These are phyloP conservation scores for Malus orientalis DNA, from an alignment of 306 rosid genomes.

Conservation along the genomic window DNA sequence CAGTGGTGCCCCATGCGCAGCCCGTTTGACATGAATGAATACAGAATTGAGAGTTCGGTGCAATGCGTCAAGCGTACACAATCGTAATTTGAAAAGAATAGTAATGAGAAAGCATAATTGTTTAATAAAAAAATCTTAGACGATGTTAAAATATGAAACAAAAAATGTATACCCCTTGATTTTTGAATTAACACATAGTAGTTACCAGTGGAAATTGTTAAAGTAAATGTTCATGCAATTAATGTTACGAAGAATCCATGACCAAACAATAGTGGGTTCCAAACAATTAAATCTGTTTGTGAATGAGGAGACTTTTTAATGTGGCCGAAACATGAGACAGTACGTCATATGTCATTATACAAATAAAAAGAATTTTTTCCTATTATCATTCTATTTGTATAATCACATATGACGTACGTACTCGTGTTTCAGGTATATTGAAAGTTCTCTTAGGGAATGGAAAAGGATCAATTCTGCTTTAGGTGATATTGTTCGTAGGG, in stretches of 20 bases:
- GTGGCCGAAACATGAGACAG: fast-evolving
- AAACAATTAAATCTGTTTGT: neutral
- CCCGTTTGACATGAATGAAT: no score
- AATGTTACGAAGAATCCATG: neutral
- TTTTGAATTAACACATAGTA: neutral
- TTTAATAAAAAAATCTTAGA: no score
- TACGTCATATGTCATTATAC: no score
- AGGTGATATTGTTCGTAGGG: neutral
- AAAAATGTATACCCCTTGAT: neutral
- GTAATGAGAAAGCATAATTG: no score
- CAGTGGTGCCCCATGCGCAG: no score
- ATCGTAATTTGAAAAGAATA: no score
- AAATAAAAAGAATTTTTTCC: no score
- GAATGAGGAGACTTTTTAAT: neutral
- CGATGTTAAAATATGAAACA: neutral
- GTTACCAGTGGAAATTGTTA: neutral
- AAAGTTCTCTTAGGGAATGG: neutral
- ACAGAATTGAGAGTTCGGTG: no score
- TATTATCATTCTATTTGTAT: no score
- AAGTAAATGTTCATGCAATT: neutral
- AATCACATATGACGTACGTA: no score
- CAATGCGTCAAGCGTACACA: no score
- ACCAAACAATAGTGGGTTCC: neutral
- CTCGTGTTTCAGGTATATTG: no score
- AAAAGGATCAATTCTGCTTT: neutral